Conservation (phyloP, 2,329 filamentous ascomycete species). For the Fonsecaea nubica region DNA sequence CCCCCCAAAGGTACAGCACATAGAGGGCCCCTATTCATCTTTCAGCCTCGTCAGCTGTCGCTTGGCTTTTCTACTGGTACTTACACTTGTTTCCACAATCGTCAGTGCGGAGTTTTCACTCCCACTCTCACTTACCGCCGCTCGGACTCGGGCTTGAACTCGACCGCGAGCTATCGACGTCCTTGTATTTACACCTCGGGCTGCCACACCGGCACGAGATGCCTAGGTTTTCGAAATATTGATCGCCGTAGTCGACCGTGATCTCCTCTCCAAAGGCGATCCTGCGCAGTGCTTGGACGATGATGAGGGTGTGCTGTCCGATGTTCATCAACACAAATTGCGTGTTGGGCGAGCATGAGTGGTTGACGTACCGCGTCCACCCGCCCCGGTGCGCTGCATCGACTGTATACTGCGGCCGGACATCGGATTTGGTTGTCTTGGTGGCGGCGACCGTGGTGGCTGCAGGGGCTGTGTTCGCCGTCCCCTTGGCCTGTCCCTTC, state of each 20-base stretch:
- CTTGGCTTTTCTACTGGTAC: not conserved
- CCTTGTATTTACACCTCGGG: slow-evolving; percentile 14
- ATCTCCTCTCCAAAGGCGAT: slow-evolving; percentile 36
- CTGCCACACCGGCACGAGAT: slow-evolving; percentile 30
- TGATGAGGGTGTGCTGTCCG: slow-evolving; percentile 14
- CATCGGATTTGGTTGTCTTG: not conserved
- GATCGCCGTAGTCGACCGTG: slow-evolving; percentile 32
- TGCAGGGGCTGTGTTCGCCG: not conserved
- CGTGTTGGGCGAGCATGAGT: slow-evolving; percentile 32
- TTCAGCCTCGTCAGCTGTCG: slow-evolving; percentile 5
- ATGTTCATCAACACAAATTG: slow-evolving; percentile 17
- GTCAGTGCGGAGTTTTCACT: not conserved
- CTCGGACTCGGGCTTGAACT: not conserved
- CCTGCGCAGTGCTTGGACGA: slow-evolving; percentile 16
- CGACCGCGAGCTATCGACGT: not conserved
- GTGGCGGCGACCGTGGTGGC: not conserved
- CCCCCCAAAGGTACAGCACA: too few species aligned
- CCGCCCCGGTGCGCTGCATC: slow-evolving; percentile 32
- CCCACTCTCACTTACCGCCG: not conserved
- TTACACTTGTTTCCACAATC: too few species aligned
- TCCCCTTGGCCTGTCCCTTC: not conserved
- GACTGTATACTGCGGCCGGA: slow-evolving; percentile 12
- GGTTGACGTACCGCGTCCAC: slow-evolving; percentile 40
- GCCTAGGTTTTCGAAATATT: slow-evolving; percentile 27
- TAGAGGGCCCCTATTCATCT: not conserved